Evolutionary conservation across 2,329 filamentous ascomycete species (phyloP), one percentile per base, ranked within the genome.

Genomic region (Cladorrhinum sp.): DNA sequence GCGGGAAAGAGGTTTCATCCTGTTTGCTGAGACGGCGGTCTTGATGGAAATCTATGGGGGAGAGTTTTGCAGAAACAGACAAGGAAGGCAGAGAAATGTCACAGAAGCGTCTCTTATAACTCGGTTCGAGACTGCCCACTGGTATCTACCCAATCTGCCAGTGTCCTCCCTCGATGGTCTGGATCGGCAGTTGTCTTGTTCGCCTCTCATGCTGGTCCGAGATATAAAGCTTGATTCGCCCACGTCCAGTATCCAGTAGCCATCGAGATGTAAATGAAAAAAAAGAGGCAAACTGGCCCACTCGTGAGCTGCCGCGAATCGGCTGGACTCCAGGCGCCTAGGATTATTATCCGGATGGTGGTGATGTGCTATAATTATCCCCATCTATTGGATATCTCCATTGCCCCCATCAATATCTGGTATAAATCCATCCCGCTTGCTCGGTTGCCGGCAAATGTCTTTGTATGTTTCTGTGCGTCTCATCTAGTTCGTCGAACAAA

Each of bases 1-100:
- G 55, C 62, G 33, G 64, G 46, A 24, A 55, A 49, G n/a, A 53
- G 24, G 57, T 59, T 67, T 68, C 67, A 66, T 68, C 26, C 60
- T 62, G 63, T 5, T 5, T 5, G 26, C 10, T 30, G 26, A 30
- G 33, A 36, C 14, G 2, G 33, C 12, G 8, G 33, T 36, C n/a
- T n/a, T 10, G 33, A 36, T 3, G 3, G 33, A 36, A n/a, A 28
- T 28, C 33, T 16, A 36, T 5, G 26, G 8, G 12, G 8, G 33
- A 36, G 7, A 16, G 14, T 36, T 36, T 36, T 36, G 33, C 33
- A 36, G 33, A 36, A 36, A 16, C 33, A 36, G 12, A 4, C 7
- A 46, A 16, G 8, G 16, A 3, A 46, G 42, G 7, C 16, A 4
- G 18, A 20, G 7, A 46, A 16, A 46, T 16, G 7, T 21, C 42